Conservation (phyloP, 495 filamentous ascomycete genomes). For the Aspergillus haitiensis region DNA sequence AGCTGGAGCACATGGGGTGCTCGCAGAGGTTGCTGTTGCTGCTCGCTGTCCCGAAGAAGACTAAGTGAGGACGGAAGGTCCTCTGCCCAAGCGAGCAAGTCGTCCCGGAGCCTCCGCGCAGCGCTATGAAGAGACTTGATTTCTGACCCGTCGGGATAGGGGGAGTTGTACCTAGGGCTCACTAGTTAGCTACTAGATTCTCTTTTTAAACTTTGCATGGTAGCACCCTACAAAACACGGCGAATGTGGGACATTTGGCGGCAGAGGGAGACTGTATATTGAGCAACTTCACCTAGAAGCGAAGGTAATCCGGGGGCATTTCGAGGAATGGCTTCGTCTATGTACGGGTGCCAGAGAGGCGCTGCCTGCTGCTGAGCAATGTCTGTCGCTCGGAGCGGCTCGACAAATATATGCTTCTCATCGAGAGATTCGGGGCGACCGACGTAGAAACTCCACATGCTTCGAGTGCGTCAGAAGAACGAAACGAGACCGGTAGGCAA, state of each 20-base stretch:
- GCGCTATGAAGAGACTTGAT: neutral
- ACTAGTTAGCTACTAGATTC: neutral
- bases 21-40: neutral
- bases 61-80: neutral
- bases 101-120: neutral
- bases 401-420: neutral
- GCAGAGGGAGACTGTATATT: neutral
- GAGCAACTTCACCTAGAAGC: neutral
- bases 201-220: neutral
- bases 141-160: neutral
- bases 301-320: neutral
- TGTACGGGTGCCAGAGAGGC: neutral
- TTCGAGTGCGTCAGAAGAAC: neutral
- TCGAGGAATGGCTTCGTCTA: neutral
- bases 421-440: neutral
- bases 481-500: no score
- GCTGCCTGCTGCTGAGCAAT: neutral
- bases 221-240: neutral
- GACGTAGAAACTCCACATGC: neutral
- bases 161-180: neutral
- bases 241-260: neutral
- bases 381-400: neutral
- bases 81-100: neutral
- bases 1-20: neutral
- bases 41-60: neutral